Percentiles rank a stretch among this genome's conserved stretches.
These are phyloP conservation scores for Pseudohalonectria lignicola DNA, from an alignment of 2,329 filamentous ascomycete species.

Conservation along the genomic window DNA sequence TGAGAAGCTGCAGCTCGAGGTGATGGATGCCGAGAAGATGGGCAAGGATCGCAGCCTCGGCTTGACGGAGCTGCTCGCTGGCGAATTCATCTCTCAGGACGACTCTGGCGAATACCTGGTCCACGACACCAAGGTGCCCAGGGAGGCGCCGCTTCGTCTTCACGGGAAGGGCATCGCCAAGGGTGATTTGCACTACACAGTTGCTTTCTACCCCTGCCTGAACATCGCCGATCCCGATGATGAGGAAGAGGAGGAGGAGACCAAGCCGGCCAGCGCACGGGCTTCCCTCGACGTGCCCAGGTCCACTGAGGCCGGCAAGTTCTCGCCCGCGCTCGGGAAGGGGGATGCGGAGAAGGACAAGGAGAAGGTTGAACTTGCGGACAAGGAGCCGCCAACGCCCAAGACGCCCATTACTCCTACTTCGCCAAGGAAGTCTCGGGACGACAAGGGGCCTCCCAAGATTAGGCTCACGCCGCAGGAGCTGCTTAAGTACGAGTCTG, in stretches of 20 bases:
- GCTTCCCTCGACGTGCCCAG: slow-evolving; percentile 21
- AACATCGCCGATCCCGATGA: slow-evolving; percentile 85
- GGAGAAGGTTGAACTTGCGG: slow-evolving; percentile 4
- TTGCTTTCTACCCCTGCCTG: slow-evolving; percentile 81
- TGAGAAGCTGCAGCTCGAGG: slow-evolving; percentile 79
- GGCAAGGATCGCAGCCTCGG: slow-evolving; percentile 86
- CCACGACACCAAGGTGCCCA: slow-evolving; percentile 62
- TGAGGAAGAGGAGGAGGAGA: slow-evolving; percentile 50
- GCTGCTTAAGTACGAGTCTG: slow-evolving; percentile 76
- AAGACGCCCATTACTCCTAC: slow-evolving; percentile 22
- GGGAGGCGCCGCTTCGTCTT: slow-evolving; percentile 59
- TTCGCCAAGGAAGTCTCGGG: slow-evolving; percentile 36
- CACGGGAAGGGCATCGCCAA: slow-evolving; percentile 65
- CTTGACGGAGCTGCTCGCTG: slow-evolving; percentile 61
- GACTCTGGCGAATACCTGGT: slow-evolving; percentile 73
- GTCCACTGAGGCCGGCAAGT: slow-evolving; percentile 30
- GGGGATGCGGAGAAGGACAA: slow-evolving; percentile 14
- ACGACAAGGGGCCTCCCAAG: slow-evolving; percentile 56
- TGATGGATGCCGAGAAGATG: slow-evolving; percentile 93
- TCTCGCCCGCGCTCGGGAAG: slow-evolving; percentile 22
- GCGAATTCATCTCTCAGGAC: slow-evolving; percentile 69
- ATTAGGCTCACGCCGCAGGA: slow-evolving; percentile 70
- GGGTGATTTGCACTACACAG: slow-evolving; percentile 71
- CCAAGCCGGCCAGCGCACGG: slow-evolving; percentile 3
- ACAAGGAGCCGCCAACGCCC: neutral